Evolutionary conservation across 2,329 filamentous ascomycete genomes (phyloP).

Genomic region (Phyllosticta ampelicida): DNA sequence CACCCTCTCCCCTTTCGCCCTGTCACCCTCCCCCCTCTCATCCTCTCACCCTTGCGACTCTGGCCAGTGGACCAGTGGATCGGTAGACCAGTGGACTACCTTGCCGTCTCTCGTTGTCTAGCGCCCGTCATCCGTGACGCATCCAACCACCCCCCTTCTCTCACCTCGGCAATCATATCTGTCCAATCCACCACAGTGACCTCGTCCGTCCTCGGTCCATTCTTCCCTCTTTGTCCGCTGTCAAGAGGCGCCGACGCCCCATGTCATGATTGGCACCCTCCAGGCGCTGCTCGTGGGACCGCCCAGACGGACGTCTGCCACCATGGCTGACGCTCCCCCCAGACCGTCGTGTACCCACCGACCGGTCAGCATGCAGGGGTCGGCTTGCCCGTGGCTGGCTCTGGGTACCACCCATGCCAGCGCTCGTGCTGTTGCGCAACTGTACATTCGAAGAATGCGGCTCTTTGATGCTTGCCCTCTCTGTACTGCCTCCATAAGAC

Average conservation of each 20-base stretch:
- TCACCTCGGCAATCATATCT: not conserved
- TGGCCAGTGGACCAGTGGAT: too few relatives aligned
- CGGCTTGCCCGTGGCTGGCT: conserved; percentile 6
- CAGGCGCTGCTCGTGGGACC: conserved; percentile 4
- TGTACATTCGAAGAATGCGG: conserved; percentile 4
- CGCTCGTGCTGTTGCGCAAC: conserved; percentile 3
- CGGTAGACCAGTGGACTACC: too few relatives aligned
- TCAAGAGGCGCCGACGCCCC: conserved; percentile 7
- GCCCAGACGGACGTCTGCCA: conserved; percentile 6
- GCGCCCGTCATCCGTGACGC: not conserved
- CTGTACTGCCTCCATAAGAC: conserved; percentile 5
- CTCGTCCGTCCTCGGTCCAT: not conserved
- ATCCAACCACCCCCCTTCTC: not conserved
- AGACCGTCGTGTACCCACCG: conserved; percentile 1
- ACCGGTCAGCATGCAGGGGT: conserved; percentile 12
- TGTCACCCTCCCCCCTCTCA: too few relatives aligned
- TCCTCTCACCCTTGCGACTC: too few relatives aligned
- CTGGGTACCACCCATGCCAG: conserved; percentile 4
- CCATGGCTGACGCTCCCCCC: conserved; percentile 6
- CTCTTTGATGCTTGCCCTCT: conserved; percentile 8
- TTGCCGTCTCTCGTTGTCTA: not conserved
- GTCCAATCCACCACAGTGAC: not conserved
- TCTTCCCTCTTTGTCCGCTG: conserved; percentile 2
- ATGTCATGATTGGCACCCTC: conserved; percentile 4
- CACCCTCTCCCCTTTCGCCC: not conserved